phyloP scores from a whole-genome alignment of 208 protist species.

The Strigomonas culicis region DNA sequence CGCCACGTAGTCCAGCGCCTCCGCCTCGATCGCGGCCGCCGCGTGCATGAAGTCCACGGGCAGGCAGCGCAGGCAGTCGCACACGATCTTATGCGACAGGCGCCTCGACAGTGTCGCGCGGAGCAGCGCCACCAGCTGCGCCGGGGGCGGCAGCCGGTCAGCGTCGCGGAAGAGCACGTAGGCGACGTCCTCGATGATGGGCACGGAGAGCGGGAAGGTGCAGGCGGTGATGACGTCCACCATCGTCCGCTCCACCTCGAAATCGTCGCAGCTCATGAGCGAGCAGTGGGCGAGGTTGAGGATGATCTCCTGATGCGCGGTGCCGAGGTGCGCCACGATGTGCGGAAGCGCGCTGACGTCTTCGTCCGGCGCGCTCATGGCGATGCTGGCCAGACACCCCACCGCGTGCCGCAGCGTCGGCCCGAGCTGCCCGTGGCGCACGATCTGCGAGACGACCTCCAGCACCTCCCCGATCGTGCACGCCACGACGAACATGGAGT shows the following conservation, averaged over 20 bases:
- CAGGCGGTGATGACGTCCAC: conserved; percentile 7
- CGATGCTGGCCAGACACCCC: conserved; percentile 51
- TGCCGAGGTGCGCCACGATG: conserved; percentile 33
- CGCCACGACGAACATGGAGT: conserved; percentile 11
- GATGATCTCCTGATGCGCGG: conserved; percentile 21
- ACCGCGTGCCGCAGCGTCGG: conserved; percentile 56
- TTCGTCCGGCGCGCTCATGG: conserved; percentile 8
- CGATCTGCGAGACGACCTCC: conserved; percentile 22
- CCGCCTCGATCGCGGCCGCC: conserved; percentile 12
- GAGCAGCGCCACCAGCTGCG: conserved; percentile 10
- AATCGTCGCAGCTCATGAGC: conserved; percentile 8
- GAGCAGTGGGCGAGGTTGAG: conserved; percentile 14
- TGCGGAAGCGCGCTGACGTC: conserved; percentile 18
- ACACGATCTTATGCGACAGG: conserved; percentile 1
- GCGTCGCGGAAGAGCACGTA: neutral
- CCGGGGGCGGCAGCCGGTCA: conserved; percentile 2
- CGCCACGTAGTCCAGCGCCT: conserved; percentile 10
- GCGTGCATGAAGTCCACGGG: conserved; percentile 8
- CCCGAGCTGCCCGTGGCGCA: conserved; percentile 27
- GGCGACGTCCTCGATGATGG: conserved; percentile 9
- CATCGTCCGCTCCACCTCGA: conserved; percentile 3
- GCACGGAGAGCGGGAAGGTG: neutral
- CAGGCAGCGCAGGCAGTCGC: conserved; percentile 1
- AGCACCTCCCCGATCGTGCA: conserved; percentile 26
- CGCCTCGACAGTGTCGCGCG: conserved; percentile 9